A percentile compares a stretch with the other conserved stretches of the same genome.
These are phyloP conservation scores for Nicotiana sylvestris DNA, from an alignment of 257 asterid species.

Conservation along the genomic window DNA sequence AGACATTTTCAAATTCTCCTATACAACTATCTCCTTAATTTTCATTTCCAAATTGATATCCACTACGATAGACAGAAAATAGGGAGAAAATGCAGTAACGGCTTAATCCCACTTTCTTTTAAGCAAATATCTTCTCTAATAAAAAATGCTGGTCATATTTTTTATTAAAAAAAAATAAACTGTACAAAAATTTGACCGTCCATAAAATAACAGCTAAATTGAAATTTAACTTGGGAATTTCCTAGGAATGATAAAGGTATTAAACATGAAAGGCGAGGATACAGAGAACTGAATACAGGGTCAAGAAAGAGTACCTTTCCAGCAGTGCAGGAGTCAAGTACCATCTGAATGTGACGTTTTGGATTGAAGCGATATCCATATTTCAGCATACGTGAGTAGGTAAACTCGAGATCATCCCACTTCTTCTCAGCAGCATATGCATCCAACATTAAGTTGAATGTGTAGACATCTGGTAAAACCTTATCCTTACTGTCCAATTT, in stretches of 20 bases:
- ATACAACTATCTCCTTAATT: neutral
- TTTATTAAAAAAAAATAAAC: neutral
- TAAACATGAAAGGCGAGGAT: neutral
- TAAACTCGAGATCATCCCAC: constrained; percentile 86
- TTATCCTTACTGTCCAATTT: constrained; percentile 41
- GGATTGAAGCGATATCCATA: constrained; percentile 70
- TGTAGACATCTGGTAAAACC: constrained; percentile 69
- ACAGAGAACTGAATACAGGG: neutral
- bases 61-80: neutral
- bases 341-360: constrained; percentile 69
- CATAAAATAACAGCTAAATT: neutral
- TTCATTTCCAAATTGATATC: neutral
- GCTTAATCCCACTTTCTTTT: neutral
- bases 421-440: constrained; percentile 49
- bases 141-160: neutral
- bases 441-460: constrained; percentile 85
- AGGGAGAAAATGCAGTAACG: neutral
- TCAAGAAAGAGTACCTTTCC: constrained; percentile 61
- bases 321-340: constrained; percentile 59
- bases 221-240: neutral
- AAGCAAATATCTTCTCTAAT: neutral
- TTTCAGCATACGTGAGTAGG: constrained; percentile 61
- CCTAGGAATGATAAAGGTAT: neutral
- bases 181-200: neutral
- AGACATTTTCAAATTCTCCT: no score